phyloP scores from a whole-genome alignment of 176 grass and related monocot species.

The Avena sativa region DNA sequence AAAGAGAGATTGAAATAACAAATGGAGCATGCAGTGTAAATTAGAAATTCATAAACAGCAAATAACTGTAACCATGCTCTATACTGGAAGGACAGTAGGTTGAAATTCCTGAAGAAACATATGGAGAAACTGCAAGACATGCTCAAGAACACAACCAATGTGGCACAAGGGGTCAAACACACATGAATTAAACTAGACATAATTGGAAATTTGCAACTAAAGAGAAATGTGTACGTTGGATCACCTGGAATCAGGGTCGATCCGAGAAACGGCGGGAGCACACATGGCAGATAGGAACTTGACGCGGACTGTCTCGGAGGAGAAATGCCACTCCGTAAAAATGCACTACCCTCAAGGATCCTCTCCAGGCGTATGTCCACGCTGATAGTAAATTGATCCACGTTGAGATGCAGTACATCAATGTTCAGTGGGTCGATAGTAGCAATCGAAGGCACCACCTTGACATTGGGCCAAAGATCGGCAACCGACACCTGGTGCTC shows the following conservation, averaged over 20 bases:
- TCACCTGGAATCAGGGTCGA: background rate
- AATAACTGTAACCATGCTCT: constrained; percentile 5
- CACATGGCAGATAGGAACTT: background rate
- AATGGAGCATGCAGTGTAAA: background rate
- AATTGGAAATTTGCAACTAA: background rate
- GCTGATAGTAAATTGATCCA: background rate
- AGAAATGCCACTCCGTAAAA: background rate
- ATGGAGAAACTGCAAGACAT: background rate
- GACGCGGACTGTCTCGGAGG: background rate
- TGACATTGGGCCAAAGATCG: background rate
- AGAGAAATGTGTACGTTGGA: background rate
- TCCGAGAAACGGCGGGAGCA: background rate
- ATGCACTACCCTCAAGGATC: background rate
- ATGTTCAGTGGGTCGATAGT: background rate
- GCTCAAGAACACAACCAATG: constrained; percentile 26
- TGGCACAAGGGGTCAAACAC: background rate
- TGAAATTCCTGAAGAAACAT: constrained; percentile 3
- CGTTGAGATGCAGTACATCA: background rate
- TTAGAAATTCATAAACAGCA: constrained; percentile 10
- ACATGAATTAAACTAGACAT: background rate
- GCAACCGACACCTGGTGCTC: background rate
- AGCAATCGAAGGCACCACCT: background rate
- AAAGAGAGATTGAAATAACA: background rate
- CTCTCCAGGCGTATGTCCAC: constrained; percentile 4
- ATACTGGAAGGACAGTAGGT: background rate